Evolutionary conservation across 169 alveolate genomes (phyloP).

Genomic region (Perkinsus olseni): DNA sequence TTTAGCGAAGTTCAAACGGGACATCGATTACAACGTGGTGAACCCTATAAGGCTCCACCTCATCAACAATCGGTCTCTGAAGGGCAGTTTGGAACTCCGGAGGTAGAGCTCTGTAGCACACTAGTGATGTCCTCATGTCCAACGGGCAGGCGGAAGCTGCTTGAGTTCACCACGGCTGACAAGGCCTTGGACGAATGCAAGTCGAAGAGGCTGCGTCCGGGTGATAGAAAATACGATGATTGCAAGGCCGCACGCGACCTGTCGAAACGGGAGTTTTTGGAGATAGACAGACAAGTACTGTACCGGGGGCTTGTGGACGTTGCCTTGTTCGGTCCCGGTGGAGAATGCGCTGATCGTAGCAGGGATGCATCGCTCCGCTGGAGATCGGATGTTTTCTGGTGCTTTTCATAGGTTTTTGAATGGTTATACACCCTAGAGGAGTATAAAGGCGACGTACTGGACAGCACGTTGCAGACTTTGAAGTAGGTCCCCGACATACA

Average conservation of each 20-base stretch:
- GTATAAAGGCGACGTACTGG: constrained; percentile 29
- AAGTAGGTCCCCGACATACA: background rate
- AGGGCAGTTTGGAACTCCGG: background rate
- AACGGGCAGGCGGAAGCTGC: background rate
- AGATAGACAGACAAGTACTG: background rate
- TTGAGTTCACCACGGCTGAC: background rate
- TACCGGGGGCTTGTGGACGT: too few relatives aligned
- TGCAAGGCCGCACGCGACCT: background rate
- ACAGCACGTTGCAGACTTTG: constrained; percentile 10
- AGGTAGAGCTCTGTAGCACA: background rate
- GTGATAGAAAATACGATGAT: background rate
- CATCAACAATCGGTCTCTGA: constrained; percentile 13
- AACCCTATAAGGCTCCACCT: constrained; percentile 24
- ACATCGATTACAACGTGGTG: constrained; percentile 16
- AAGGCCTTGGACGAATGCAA: background rate
- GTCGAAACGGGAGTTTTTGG: background rate
- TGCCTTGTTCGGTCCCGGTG: too few relatives aligned
- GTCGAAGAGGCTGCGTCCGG: background rate
- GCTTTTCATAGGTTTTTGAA: constrained; percentile 16
- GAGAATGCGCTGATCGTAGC: too few relatives aligned
- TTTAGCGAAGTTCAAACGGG: constrained; percentile 14
- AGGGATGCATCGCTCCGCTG: too few relatives aligned
- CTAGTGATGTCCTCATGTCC: background rate
- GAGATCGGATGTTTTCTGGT: background rate
- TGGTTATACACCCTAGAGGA: constrained; percentile 32